These are phyloP conservation scores for Sicyos edulis DNA, from an alignment of 306 rosid genomes.

Conservation along the genomic window DNA sequence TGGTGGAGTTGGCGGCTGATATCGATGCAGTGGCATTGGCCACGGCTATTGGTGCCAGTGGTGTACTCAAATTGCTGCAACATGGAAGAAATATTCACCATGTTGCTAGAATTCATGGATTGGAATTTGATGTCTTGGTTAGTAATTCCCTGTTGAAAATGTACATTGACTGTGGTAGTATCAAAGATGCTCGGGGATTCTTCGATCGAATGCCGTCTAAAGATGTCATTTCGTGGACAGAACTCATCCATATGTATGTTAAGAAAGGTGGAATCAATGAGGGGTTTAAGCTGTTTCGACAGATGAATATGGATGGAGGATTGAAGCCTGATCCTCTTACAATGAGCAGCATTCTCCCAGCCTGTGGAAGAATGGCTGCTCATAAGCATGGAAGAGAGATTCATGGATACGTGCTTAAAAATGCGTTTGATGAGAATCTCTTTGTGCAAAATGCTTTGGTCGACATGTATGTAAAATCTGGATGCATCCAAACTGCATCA, in stretches of 20 bases:
- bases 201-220: constrained; percentile 47
- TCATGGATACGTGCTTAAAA: constrained; percentile 59
- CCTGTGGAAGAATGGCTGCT: constrained; percentile 57
- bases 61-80: constrained; percentile 32
- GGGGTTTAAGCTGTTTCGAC: constrained; percentile 46
- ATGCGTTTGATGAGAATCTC: constrained; percentile 33
- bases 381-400: constrained; percentile 55
- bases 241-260: constrained; percentile 41
- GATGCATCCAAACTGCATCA: constrained; percentile 40
- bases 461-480: constrained; percentile 70
- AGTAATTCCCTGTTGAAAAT: constrained; percentile 57
- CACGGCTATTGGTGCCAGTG: constrained; percentile 45
- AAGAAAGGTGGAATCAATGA: constrained; percentile 57
- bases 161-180: constrained; percentile 52
- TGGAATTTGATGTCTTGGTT: constrained; percentile 52
- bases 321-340: constrained; percentile 41
- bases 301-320: constrained; percentile 42
- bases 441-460: constrained; percentile 51
- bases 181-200: constrained; percentile 35
- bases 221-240: constrained; percentile 61
- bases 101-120: constrained; percentile 36
- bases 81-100: constrained; percentile 42
- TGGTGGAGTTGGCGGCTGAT: constrained; percentile 34
- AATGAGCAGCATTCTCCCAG: constrained; percentile 55
- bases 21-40: constrained; percentile 51